phyloP scores from a whole-genome alignment of 2,329 filamentous ascomycete genomes.

The Talaromyces albobiverticillius region DNA sequence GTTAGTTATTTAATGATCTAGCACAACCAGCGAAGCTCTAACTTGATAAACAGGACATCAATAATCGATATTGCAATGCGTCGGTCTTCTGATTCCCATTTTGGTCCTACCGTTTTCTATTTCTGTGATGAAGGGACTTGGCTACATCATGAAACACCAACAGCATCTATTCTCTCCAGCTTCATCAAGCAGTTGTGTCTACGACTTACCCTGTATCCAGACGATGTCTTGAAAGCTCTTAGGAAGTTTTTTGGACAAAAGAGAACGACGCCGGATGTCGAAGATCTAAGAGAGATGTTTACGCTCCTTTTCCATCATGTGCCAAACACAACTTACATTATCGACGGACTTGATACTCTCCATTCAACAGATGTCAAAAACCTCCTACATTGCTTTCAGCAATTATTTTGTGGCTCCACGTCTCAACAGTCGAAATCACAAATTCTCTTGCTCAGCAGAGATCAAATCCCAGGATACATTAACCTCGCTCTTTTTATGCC shows the following conservation, averaged over 20 bases:
- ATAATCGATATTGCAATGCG: conserved; percentile 18
- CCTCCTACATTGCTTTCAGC: conserved; percentile 13
- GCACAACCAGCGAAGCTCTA: not conserved
- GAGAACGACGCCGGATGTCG: conserved; percentile 22
- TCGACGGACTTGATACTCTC: conserved; percentile 21
- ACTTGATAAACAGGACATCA: conserved; percentile 1
- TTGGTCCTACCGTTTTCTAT: too few relatives aligned
- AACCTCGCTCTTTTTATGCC: conserved; percentile 18
- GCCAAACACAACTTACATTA: conserved; percentile 16
- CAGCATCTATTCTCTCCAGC: conserved; percentile 19
- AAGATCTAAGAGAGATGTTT: conserved; percentile 19
- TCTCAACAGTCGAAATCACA: conserved; percentile 5
- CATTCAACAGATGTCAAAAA: conserved; percentile 8
- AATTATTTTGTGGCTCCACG: conserved; percentile 8
- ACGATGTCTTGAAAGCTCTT: too few relatives aligned
- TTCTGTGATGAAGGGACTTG: conserved; percentile 17
- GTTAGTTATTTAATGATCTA: not conserved
- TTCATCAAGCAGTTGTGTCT: conserved; percentile 20
- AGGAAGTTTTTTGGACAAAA: too few relatives aligned
- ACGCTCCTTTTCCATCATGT: conserved; percentile 10
- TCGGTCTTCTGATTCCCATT: too few relatives aligned
- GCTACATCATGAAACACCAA: not conserved
- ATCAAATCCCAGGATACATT: conserved; percentile 21
- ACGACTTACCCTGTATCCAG: too few relatives aligned
- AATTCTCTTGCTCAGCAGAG: conserved; percentile 20